Percentiles rank a stretch among this genome's conserved stretches.
These are phyloP conservation scores for Candida montana DNA, from an alignment of 805 yeast genomes.

Conservation along the genomic window DNA sequence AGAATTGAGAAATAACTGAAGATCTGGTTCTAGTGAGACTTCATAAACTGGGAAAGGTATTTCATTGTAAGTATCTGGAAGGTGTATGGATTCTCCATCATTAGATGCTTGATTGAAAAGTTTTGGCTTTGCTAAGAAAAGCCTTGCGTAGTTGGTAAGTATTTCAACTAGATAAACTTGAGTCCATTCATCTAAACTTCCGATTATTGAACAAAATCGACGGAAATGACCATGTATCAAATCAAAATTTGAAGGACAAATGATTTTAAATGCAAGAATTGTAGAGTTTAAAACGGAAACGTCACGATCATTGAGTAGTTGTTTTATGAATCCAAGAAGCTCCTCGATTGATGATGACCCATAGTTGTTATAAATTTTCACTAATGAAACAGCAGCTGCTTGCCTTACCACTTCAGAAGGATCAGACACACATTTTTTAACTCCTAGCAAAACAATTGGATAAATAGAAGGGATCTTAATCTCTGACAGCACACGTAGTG, in stretches of 20 bases:
- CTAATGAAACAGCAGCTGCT: conserved; percentile 72
- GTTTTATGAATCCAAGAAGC: conserved; percentile 42
- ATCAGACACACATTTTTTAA: conserved; percentile 65
- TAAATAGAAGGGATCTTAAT: conserved; percentile 74
- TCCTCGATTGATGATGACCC: conserved; percentile 43
- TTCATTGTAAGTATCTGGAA: conserved; percentile 40
- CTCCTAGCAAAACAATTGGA: conserved; percentile 70
- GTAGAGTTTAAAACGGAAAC: conserved; percentile 67
- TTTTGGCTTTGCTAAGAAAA: conserved; percentile 52
- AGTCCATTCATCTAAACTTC: conserved; percentile 67
- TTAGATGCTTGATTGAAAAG: conserved; percentile 30
- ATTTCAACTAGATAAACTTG: conserved; percentile 56
- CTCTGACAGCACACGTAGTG: conserved; percentile 78
- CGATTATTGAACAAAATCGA: conserved; percentile 43
- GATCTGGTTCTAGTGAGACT: conserved; percentile 48
- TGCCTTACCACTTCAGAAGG: conserved; percentile 72
- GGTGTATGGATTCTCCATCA: conserved; percentile 25
- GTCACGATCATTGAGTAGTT: conserved; percentile 60
- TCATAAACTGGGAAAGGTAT: conserved; percentile 36
- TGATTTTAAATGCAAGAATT: conserved; percentile 46
- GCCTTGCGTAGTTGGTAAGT: conserved; percentile 60
- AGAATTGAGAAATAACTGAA: conserved; percentile 46
- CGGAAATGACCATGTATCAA: conserved; percentile 69
- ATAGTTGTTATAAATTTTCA: conserved; percentile 44
- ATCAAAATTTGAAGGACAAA: conserved; percentile 54